These are phyloP conservation scores for Allium fistulosum DNA, from an alignment of 106 monocot genomes.

Conservation along the genomic window DNA sequence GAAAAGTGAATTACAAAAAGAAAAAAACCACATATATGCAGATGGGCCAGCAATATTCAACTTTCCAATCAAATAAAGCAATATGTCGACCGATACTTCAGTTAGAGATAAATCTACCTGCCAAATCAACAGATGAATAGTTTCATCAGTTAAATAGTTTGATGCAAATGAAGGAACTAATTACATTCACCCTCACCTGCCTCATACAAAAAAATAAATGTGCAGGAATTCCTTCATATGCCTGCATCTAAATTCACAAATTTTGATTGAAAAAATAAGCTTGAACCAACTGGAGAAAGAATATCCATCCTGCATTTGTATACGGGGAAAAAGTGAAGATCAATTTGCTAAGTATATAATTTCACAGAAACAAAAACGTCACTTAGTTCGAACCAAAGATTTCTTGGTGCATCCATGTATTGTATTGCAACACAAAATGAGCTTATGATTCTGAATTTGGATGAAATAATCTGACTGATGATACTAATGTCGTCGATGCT, in stretches of 20 bases:
- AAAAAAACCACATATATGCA: no score
- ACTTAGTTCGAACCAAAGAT: slow-evolving; percentile 51
- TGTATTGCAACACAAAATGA: slow-evolving; percentile 28
- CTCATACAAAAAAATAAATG: no score
- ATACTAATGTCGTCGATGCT: slow-evolving; percentile 33
- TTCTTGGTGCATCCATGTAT: slow-evolving; percentile 47
- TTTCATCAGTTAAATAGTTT: not conserved
- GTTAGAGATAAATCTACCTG: slow-evolving; percentile 61
- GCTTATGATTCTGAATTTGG: slow-evolving; percentile 65
- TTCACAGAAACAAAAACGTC: not conserved
- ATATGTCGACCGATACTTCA: slow-evolving; percentile 59
- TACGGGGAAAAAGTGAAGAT: no score
- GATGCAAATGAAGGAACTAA: slow-evolving; percentile 3
- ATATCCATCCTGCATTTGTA: no score
- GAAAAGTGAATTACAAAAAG: no score
- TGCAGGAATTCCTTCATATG: no score
- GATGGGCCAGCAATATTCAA: slow-evolving; percentile 65
- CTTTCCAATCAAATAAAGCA: slow-evolving; percentile 62
- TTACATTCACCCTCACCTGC: slow-evolving; percentile 38
- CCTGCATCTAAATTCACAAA: no score
- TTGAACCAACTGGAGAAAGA: no score
- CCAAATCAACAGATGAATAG: slow-evolving; percentile 5
- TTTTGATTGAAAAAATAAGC: no score
- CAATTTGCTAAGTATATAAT: no score
- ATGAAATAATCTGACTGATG: slow-evolving; percentile 34